A percentile compares a stretch with the other conserved stretches of the same genome.
Evolutionary conservation across 1,139 yeast species (phyloP).

Genomic region (Yamadazyma friedrichii): DNA sequence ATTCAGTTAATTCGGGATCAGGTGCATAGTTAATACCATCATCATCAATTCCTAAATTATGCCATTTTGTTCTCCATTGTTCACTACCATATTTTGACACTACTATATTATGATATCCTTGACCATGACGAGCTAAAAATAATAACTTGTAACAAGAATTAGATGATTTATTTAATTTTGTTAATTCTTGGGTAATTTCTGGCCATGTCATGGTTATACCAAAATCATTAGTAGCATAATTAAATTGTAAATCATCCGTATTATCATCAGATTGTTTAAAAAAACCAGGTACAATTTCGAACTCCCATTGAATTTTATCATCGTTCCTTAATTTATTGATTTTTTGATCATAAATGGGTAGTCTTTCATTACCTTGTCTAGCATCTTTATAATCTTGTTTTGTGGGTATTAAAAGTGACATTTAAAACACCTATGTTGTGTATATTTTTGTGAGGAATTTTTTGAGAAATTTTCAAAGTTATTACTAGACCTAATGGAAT

Average conservation of each 20-base stretch:
- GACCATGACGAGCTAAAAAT: conserved; percentile 74
- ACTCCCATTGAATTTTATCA: conserved; percentile 38
- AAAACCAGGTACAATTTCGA: conserved; percentile 47
- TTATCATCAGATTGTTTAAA: conserved; percentile 48
- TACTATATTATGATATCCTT: conserved; percentile 71
- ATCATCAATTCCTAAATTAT: conserved; percentile 53
- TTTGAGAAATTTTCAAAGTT: conserved; percentile 1
- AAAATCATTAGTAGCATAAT: conserved; percentile 48
- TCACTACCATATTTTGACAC: conserved; percentile 54
- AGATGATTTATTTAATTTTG: conserved; percentile 29
- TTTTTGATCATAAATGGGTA: conserved; percentile 11
- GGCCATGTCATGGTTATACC: conserved; percentile 54
- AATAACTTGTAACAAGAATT: conserved; percentile 47
- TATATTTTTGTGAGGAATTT: background rate
- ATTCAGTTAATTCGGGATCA: conserved; percentile 61
- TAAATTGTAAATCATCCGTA: conserved; percentile 50
- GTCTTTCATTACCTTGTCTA: conserved; percentile 21
- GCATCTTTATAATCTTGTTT: conserved; percentile 36
- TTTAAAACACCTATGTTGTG: conserved; percentile 4
- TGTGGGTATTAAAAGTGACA: conserved; percentile 35
- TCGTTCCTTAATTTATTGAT: conserved; percentile 20
- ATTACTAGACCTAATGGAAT: too few relatives aligned
- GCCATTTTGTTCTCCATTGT: conserved; percentile 65
- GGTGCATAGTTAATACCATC: conserved; percentile 59
- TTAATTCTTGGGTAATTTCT: conserved; percentile 32